A percentile compares a stretch with the other conserved stretches of the same genome.
These are phyloP conservation scores for Ascochyta clinopodiicola DNA, from an alignment of 2,329 filamentous ascomycete genomes.

Conservation along the genomic window DNA sequence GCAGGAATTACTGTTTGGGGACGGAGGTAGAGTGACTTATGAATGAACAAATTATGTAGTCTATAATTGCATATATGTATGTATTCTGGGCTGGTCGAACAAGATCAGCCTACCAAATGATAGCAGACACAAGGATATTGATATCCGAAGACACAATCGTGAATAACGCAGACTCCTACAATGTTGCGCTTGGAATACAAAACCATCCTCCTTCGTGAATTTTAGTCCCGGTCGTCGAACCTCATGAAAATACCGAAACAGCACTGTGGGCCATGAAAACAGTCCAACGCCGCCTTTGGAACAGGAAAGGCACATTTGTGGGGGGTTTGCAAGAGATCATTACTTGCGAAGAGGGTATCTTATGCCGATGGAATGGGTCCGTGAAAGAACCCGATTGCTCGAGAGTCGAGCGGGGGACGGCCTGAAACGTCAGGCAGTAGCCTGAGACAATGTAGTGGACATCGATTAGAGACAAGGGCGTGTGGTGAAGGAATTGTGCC, in stretches of 20 bases:
- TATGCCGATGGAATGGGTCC: constrained; percentile 7
- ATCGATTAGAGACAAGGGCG: constrained; percentile 30
- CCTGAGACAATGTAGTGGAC: constrained; percentile 8
- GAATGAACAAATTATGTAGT: constrained; percentile 8
- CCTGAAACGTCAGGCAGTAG: constrained; percentile 34
- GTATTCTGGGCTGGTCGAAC: constrained; percentile 7
- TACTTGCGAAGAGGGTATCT: constrained; percentile 17
- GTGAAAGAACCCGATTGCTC: constrained; percentile 1
- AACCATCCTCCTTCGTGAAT: constrained; percentile 3
- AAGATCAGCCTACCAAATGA: constrained; percentile 13
- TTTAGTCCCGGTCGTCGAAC: constrained; percentile 6
- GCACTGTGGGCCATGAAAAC: background rate
- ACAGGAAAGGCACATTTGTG: constrained; percentile 3
- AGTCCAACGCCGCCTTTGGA: constrained; percentile 3
- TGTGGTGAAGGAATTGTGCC: constrained; percentile 30
- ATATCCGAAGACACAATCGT: constrained; percentile 8
- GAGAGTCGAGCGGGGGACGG: constrained; percentile 8
- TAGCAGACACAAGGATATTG: constrained; percentile 4
- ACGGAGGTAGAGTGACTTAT: background rate
- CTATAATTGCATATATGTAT: constrained; percentile 13
- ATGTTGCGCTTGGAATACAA: constrained; percentile 17
- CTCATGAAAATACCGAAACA: constrained; percentile 6
- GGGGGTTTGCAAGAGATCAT: constrained; percentile 7
- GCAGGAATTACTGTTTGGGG: background rate
- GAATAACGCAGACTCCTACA: background rate